A percentile compares a stretch with the other conserved stretches of the same genome.
Evolutionary conservation across 768 basidiomycete genomes (phyloP).

Genomic region (Hericium coralloides): DNA sequence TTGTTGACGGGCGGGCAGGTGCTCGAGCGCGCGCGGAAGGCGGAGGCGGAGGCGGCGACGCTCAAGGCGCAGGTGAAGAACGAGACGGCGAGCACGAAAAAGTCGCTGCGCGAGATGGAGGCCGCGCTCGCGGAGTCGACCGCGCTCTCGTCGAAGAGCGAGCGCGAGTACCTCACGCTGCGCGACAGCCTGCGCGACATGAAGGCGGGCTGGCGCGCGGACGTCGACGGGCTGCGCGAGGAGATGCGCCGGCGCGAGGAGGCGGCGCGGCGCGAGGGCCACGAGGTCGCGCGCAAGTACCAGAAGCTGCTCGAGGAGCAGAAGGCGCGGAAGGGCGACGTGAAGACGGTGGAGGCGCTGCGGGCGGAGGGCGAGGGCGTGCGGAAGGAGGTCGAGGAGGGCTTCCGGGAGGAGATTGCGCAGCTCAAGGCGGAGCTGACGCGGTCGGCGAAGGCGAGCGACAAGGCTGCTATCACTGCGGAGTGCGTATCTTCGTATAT

Average conservation of each 20-base stretch:
- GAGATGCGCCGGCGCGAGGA: conserved; percentile 75
- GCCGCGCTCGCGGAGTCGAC: conserved; percentile 62
- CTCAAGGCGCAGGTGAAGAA: conserved; percentile 67
- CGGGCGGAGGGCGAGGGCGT: conserved; percentile 40
- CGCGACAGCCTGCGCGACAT: conserved; percentile 70
- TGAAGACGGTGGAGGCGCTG: conserved; percentile 40
- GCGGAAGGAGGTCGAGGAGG: conserved; percentile 49
- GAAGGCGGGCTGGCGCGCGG: conserved; percentile 63
- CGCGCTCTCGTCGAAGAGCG: conserved; percentile 67
- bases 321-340: conserved; percentile 37
- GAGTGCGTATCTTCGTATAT: conserved; percentile 33
- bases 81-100: conserved; percentile 66
- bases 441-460: conserved; percentile 43
- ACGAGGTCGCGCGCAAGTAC: conserved; percentile 65
- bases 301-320: conserved; percentile 53
- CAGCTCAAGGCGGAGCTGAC: conserved; percentile 45
- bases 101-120: conserved; percentile 76
- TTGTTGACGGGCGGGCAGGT: conserved; percentile 34
- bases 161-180: conserved; percentile 75
- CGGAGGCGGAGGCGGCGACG: conserved; percentile 63
- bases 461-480: conserved; percentile 51
- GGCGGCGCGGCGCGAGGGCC: conserved; percentile 55
- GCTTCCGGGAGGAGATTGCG: conserved; percentile 49
- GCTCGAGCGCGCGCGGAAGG: conserved; percentile 77
- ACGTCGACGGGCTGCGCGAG: conserved; percentile 59